These are phyloP conservation scores for Neckera pumila DNA, from an alignment of 225 moss, liverwort and hornwort genomes.

Conservation along the genomic window DNA sequence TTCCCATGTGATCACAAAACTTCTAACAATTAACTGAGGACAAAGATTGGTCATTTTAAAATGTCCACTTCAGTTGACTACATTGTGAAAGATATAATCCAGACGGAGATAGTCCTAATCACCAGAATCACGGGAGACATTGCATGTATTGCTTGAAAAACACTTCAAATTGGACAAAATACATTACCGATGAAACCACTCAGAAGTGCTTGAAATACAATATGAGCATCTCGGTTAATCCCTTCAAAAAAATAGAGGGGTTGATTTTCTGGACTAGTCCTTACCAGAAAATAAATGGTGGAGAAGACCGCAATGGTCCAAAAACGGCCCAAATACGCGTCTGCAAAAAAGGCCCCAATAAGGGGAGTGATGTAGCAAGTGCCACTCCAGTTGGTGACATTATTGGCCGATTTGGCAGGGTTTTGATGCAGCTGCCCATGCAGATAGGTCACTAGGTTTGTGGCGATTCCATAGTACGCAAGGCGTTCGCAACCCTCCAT, in stretches of 20 bases:
- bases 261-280: background rate
- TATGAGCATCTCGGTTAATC: background rate
- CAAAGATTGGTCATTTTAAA: background rate
- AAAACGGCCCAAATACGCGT: constrained; percentile 66
- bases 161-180: background rate
- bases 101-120: background rate
- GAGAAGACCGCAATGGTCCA: constrained; percentile 88
- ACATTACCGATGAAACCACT: background rate
- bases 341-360: constrained; percentile 82
- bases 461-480: constrained; percentile 81
- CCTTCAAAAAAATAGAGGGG: background rate
- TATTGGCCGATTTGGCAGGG: constrained; percentile 41
- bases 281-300: constrained; percentile 52
- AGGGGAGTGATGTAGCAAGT: constrained; percentile 95
- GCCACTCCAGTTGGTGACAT: constrained; percentile 91
- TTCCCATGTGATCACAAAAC: background rate
- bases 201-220: background rate
- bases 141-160: background rate
- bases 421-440: constrained; percentile 29
- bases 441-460: constrained; percentile 71
- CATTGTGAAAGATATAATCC: background rate
- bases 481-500: constrained; percentile 87
- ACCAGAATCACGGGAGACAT: background rate
- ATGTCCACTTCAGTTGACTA: background rate
- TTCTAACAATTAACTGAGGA: background rate